Base-by-base conservation (phyloP, 495 filamentous ascomycete species). In the Aspergillus homomorphus region DNA sequence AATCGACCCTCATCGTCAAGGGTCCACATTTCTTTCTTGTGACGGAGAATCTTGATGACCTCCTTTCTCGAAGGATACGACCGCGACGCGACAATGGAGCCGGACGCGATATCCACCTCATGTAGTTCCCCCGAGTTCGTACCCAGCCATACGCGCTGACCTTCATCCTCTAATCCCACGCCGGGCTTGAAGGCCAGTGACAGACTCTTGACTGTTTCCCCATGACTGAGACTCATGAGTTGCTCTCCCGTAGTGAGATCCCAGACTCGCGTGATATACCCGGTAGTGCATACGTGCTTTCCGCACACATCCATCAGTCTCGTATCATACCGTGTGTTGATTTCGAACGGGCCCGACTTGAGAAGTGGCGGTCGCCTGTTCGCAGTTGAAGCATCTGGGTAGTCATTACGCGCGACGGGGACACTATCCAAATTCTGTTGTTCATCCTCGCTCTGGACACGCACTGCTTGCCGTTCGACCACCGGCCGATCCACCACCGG, bases 1-100 rank as follows among this genome's bases (percentile, higher is more conserved):
- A 98, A 77, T 42, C 88, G 91, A 14, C 94, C 94, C 61, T 89
- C 86, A 57, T 96, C 92, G 72, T 98, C 95, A 15, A 98, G 64
- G 2, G 92, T 91, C 94, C 94, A 98, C 77, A 98, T 86, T 61
- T 96, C 88, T 62, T 91, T 89, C 58, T 84, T 87, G 72, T 92
- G 86, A 51, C 93, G 86, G 59, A 88, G 84, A 19, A 98, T 96
- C 67, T 87, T 92, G 57, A 92, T 84, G 56, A 98, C 83, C 64
- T 96, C 90, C 49, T 87, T 79, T 30, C 92, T 86, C 1, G 85
- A 85, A 59, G 97, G 94, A 18, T 91, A 89, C 10, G 81, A 70
- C 59, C 86, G 88, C 5, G 79, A 86, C 46, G 80, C 73, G 9
- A 87, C 75, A 41, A 96, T 78, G 23, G 79, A 83, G 59, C 90